phyloP scores from a whole-genome alignment of 495 filamentous ascomycete genomes.

The Emericellopsis terricola region DNA sequence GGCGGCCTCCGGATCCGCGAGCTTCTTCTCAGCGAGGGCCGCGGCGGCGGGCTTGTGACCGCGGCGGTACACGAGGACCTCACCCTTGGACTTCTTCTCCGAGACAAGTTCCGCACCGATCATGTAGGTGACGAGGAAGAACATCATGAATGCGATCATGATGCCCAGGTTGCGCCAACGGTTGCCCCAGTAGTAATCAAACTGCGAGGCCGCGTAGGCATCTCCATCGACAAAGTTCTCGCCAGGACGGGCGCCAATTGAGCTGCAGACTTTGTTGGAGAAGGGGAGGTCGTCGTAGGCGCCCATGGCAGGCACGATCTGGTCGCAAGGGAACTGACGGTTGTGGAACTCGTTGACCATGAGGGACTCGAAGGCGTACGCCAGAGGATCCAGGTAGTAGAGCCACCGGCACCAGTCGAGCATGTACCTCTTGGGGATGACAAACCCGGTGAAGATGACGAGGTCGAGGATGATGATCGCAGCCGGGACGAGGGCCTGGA shows the following conservation, averaged over 20 bases:
- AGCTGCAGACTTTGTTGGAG: constrained; percentile 36
- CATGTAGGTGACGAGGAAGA: constrained; percentile 50
- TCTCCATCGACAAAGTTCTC: constrained; percentile 38
- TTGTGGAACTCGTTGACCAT: constrained; percentile 80
- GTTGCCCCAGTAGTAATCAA: constrained; percentile 39
- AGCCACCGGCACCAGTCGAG: constrained; percentile 75
- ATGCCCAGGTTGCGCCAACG: constrained; percentile 77
- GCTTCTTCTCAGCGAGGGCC: constrained; percentile 33
- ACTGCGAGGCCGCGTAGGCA: constrained; percentile 43
- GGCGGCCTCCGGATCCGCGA: constrained; percentile 33
- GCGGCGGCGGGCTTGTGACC: constrained; percentile 40
- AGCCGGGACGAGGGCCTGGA: constrained; percentile 70
- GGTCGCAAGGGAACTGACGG: constrained; percentile 44
- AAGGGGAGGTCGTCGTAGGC: constrained; percentile 25
- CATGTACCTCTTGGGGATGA: constrained; percentile 64
- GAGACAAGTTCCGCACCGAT: constrained; percentile 55
- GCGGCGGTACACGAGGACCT: constrained; percentile 72
- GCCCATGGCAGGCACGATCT: constrained; percentile 33
- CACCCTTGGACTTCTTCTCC: constrained; percentile 67
- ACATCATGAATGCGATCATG: constrained; percentile 52
- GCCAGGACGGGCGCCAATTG: constrained; percentile 44
- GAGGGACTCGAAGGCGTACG: constrained; percentile 71
- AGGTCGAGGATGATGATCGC: constrained; percentile 67
- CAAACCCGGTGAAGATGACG: constrained; percentile 82
- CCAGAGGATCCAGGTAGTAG: constrained; percentile 70